Evolutionary conservation across 257 asterid genomes (phyloP), one percentile per base, ranked within the genome.

Genomic region (Nicotiana obtusifolia): DNA sequence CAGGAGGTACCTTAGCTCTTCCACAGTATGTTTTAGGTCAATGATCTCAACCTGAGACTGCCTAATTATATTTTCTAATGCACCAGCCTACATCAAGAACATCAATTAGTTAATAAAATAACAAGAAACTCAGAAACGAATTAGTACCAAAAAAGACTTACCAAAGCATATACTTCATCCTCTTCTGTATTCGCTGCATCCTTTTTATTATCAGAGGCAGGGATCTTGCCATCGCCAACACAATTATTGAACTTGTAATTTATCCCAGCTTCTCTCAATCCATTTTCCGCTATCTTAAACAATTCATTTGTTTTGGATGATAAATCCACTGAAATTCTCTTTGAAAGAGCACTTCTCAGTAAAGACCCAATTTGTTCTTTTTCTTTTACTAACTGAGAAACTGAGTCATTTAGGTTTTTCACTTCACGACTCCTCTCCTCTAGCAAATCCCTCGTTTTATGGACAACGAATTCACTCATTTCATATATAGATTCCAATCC

Each of bases 11-110:
- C 99, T 96, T 81, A 91, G 85, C 83, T 93, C 97, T 77, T 93
- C 99, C 68, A 91, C 92, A 11, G 94, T 88, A 86, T 96, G 99
- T 88, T 96, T 92, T 78, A 96, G 92, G 92, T 96, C 98, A 84
- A 94, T 88, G 84, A 96, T 96, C 92, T 96, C 98, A 84, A 96
- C 81, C 90, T 96, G 99, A 88, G 98, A 91, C 86, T 96, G 98
- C 90, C 91, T 96, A 77, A 96, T 91, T 71, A 94, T 94, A 86
- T 92, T 91, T 88, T 96, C 99, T 86, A 96, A 83, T 4, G 98
- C 97, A 89, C 91, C 92, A 41, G 99, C 99, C 99, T 96, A 86
- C 76, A 79, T 28, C 24, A 83, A 71, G 19, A 80, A 73, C 67
- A 86, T 49, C 69, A 37, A 85, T 84, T 61, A 86, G 54, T 78